A percentile compares a stretch with the other conserved stretches of the same genome.
These are phyloP conservation scores for Phellopilus nigrolimitatus DNA, from an alignment of 1,284 basidiomycete genomes.

Conservation along the genomic window DNA sequence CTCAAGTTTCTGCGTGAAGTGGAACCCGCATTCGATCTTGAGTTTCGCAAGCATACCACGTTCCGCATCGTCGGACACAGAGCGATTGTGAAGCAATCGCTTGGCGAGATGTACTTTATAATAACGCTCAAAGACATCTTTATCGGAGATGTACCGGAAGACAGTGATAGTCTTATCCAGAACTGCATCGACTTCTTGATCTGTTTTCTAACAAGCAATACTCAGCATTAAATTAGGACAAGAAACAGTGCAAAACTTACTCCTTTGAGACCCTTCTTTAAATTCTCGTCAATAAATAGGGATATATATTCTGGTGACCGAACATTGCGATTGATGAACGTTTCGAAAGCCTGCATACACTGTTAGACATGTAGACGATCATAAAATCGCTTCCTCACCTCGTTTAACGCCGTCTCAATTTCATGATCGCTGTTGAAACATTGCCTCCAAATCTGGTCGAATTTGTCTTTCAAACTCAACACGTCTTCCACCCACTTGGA, in stretches of 20 bases:
- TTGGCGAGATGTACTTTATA: slow-evolving; percentile 97
- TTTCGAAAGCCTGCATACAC: slow-evolving; percentile 74
- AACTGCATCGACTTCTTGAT: slow-evolving; percentile 84
- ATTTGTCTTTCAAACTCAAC: slow-evolving; percentile 87
- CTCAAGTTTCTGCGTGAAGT: slow-evolving; percentile 97
- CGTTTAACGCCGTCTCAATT: slow-evolving; percentile 82
- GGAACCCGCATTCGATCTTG: slow-evolving; percentile 94
- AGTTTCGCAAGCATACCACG: slow-evolving; percentile 97
- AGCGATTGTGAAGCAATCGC: slow-evolving; percentile 81
- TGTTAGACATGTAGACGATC: neutral
- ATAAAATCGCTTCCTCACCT: slow-evolving; percentile 47
- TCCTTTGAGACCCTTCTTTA: slow-evolving; percentile 93
- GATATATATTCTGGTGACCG: slow-evolving; percentile 95
- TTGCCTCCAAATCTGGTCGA: slow-evolving; percentile 71
- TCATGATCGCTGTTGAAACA: slow-evolving; percentile 76
- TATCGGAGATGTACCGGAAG: slow-evolving; percentile 93
- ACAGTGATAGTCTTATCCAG: slow-evolving; percentile 94
- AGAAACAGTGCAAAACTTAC: slow-evolving; percentile 43
- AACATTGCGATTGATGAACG: slow-evolving; percentile 87
- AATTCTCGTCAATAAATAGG: slow-evolving; percentile 94
- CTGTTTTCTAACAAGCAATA: slow-evolving; percentile 70
- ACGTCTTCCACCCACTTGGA: slow-evolving; percentile 95
- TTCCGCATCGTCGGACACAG: slow-evolving; percentile 96
- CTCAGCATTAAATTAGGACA: slow-evolving; percentile 14
- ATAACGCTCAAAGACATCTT: slow-evolving; percentile 97